phyloP scores from a whole-genome alignment of 305 asterid genomes.

The Withania somnifera region DNA sequence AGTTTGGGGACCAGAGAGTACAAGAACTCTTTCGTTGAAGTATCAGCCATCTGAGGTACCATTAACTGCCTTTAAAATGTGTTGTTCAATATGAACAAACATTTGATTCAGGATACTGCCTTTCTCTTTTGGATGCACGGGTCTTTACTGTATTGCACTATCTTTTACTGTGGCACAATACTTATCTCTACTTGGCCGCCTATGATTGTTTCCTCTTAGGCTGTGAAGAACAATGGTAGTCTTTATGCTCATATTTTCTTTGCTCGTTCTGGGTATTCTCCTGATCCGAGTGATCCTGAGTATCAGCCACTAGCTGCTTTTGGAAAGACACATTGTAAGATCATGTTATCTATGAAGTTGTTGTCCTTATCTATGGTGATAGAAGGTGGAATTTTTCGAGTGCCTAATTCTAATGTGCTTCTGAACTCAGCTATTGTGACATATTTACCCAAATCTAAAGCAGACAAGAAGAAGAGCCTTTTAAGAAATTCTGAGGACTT shows the following conservation, averaged over 20 bases:
- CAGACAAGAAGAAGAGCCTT: constrained; percentile 70
- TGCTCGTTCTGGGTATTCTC: constrained; percentile 84
- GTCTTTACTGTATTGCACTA: neutral
- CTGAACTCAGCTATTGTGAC: constrained; percentile 50
- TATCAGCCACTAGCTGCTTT: constrained; percentile 81
- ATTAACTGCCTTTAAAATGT: constrained; percentile 3
- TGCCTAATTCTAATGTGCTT: neutral
- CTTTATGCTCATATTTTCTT: constrained; percentile 90
- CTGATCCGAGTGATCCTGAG: constrained; percentile 86
- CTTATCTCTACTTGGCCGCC: neutral
- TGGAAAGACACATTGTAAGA: constrained; percentile 69
- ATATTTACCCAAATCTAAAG: constrained; percentile 76
- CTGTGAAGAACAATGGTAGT: constrained; percentile 78
- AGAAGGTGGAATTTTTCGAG: neutral
- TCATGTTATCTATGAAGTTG: neutral
- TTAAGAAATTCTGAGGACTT: constrained; percentile 46
- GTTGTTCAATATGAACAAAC: neutral
- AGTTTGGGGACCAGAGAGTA: constrained; percentile 77
- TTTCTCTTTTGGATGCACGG: neutral
- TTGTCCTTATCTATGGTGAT: neutral
- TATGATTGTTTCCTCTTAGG: constrained; percentile 32
- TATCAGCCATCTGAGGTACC: constrained; percentile 79
- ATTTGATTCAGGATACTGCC: neutral
- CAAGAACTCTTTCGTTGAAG: constrained; percentile 56
- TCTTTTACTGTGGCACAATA: neutral